These are phyloP conservation scores for Rhizopogon vesiculosus DNA, from an alignment of 768 basidiomycete species.

Conservation along the genomic window DNA sequence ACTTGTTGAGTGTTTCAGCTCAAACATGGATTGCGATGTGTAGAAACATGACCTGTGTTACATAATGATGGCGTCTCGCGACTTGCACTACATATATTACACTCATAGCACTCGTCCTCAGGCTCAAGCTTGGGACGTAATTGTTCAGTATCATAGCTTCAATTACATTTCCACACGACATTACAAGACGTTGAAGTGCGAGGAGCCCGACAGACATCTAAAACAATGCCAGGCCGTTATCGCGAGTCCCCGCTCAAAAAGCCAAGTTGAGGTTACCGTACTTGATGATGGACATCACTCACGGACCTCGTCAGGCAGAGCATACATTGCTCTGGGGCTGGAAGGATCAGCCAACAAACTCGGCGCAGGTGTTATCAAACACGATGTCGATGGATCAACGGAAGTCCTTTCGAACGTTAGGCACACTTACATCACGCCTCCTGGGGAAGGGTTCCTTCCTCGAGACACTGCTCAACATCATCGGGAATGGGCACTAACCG, in stretches of 20 bases:
- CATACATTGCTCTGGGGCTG: slow-evolving; percentile 87
- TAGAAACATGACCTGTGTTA: not conserved
- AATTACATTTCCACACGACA: not conserved
- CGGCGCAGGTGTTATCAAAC: slow-evolving; percentile 88
- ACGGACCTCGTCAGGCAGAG: slow-evolving; percentile 40
- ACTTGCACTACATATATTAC: not conserved
- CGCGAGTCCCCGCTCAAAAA: slow-evolving; percentile 24
- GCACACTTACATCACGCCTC: slow-evolving; percentile 98
- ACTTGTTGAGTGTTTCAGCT: no score
- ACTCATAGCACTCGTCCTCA: no score
- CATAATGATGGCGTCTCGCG: not conserved
- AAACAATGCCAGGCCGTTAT: slow-evolving; percentile 16
- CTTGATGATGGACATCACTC: slow-evolving; percentile 5
- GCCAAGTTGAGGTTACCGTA: slow-evolving; percentile 24
- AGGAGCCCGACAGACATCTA: not conserved
- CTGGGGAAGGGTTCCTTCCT: slow-evolving; percentile 96
- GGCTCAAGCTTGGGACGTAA: not conserved
- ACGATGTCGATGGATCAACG: slow-evolving; percentile 66
- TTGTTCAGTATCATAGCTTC: not conserved
- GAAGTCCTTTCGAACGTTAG: slow-evolving; percentile 87
- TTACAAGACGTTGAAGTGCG: not conserved
- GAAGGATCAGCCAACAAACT: slow-evolving; percentile 99
- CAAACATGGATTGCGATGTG: no score
- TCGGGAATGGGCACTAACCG: slow-evolving; percentile 83
- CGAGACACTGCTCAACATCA: slow-evolving; percentile 95